These are phyloP conservation scores for Parachlorella kessleri DNA, from an alignment of 139 green algal species.

Conservation along the genomic window DNA sequence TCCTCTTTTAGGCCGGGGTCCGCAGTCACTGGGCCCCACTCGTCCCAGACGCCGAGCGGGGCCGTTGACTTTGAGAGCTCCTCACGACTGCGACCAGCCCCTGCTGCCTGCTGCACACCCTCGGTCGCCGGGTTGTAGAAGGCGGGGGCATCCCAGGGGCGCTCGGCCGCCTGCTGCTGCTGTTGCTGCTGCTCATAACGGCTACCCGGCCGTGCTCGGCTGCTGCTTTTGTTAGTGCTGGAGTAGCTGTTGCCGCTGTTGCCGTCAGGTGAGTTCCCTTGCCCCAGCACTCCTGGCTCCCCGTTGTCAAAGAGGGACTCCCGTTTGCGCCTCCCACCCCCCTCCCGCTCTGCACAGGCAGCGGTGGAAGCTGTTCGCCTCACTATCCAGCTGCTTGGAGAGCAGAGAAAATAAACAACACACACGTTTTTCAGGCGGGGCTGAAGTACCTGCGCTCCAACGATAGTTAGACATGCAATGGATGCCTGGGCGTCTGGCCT, in stretches of 20 bases:
- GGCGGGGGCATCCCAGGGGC: too few species aligned
- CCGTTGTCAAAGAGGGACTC: slow-evolving; percentile 31
- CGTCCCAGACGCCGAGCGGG: neutral
- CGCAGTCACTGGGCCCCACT: slow-evolving; percentile 9
- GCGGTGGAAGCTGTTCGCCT: too few species aligned
- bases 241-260: too few species aligned
- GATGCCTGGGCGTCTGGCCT: neutral
- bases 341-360: neutral
- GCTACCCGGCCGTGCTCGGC: neutral
- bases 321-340: slow-evolving; percentile 3
- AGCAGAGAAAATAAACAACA: too few species aligned
- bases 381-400: too few species aligned
- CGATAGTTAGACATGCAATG: slow-evolving; percentile 7
- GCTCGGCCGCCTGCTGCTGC: neutral
- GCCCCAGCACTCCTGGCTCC: slow-evolving; percentile 1
- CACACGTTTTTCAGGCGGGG: too few species aligned
- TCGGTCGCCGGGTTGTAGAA: too few species aligned
- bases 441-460: slow-evolving; percentile 19
- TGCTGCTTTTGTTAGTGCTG: too few species aligned
- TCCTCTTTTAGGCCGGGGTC: neutral
- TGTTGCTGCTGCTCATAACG: neutral
- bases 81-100: neutral
- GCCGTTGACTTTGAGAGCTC: neutral
- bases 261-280: too few species aligned
- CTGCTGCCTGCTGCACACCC: neutral